phyloP scores from a whole-genome alignment of 2,329 filamentous ascomycete species.

The Claviceps quebecensis region DNA sequence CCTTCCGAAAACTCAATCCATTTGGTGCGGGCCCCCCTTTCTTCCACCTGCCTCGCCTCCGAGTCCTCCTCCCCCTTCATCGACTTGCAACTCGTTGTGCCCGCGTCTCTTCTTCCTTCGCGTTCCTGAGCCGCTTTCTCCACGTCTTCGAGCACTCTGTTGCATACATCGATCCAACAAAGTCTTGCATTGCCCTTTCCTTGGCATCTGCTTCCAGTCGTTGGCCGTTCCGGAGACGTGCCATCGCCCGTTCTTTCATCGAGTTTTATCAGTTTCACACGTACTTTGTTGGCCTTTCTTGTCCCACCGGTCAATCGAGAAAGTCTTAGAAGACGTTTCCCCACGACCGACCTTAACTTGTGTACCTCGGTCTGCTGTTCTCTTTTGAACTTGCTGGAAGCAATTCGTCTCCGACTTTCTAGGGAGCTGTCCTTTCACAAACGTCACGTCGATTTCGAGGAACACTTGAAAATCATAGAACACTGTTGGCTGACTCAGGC shows the following conservation, averaged over 20 bases:
- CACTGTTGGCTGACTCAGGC: not conserved
- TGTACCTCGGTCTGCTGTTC: slow-evolving; percentile 15
- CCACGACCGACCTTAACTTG: not conserved
- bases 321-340: not conserved
- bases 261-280: slow-evolving; percentile 15
- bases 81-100: slow-evolving; percentile 5
- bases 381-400: slow-evolving; percentile 15
- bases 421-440: slow-evolving; percentile 17
- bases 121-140: slow-evolving; percentile 7
- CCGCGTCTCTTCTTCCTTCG: slow-evolving; percentile 9
- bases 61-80: slow-evolving; percentile 5
- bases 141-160: slow-evolving; percentile 11
- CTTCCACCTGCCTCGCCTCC: slow-evolving; percentile 14
- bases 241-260: slow-evolving; percentile 11
- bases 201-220: slow-evolving; percentile 6
- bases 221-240: slow-evolving; percentile 13
- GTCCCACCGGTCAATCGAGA: not conserved
- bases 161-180: slow-evolving; percentile 12
- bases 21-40: slow-evolving; percentile 19
- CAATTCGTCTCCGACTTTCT: slow-evolving; percentile 15
- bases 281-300: not conserved
- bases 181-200: slow-evolving; percentile 9
- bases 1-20: slow-evolving; percentile 6
- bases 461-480: not conserved
- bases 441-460: slow-evolving; percentile 8